A percentile compares a stretch with the other conserved stretches of the same genome.
Evolutionary conservation across 371 early-diverging fungal species (phyloP).

Genomic region (Sanchytrium tribonematis): DNA sequence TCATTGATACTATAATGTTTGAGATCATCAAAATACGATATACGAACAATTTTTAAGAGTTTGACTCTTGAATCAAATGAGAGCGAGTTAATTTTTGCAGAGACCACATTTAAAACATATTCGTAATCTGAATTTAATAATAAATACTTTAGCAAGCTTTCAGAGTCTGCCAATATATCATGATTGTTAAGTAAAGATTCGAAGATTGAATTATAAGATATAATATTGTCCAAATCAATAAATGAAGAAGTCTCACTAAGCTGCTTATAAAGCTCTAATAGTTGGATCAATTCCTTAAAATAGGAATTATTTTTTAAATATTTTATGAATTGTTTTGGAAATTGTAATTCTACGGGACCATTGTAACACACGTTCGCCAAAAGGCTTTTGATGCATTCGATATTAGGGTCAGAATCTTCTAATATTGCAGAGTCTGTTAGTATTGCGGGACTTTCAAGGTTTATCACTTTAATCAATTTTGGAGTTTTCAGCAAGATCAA

Average conservation of each 20-base stretch:
- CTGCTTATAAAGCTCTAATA: too few relatives aligned
- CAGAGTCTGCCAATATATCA: not conserved
- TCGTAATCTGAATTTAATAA: not conserved
- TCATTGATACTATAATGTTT: not conserved
- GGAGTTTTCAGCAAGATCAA: too few relatives aligned
- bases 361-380: too few relatives aligned
- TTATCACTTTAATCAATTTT: too few relatives aligned
- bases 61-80: not conserved
- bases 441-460: too few relatives aligned
- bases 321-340: too few relatives aligned
- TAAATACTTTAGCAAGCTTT: not conserved
- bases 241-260: not conserved
- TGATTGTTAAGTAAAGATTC: not conserved
- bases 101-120: not conserved
- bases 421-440: too few relatives aligned
- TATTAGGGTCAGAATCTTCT: too few relatives aligned
- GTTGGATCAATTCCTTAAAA: too few relatives aligned
- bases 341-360: too few relatives aligned
- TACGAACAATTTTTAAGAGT: not conserved
- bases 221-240: not conserved
- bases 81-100: not conserved
- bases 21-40: not conserved
- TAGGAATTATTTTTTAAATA: too few relatives aligned
- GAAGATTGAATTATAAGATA: not conserved
- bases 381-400: too few relatives aligned